Conservation (phyloP, 2,329 filamentous ascomycete genomes). For the Rutstroemia sp. region DNA sequence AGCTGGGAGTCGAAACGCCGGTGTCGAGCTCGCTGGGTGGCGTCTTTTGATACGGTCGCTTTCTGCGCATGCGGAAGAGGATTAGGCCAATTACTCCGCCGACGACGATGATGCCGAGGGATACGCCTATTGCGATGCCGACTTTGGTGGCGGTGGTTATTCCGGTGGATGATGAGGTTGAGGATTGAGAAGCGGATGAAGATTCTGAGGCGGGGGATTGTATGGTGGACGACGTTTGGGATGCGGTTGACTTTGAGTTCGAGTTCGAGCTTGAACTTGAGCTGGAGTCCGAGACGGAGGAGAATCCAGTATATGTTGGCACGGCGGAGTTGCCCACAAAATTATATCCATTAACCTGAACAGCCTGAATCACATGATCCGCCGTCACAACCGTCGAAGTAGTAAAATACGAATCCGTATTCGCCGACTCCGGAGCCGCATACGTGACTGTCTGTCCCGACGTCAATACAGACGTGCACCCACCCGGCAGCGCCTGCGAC, state of each 20-base stretch:
- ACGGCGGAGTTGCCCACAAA: constrained; percentile 1
- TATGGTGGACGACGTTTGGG: not conserved
- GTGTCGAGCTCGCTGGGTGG: no score
- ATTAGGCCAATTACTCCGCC: not conserved
- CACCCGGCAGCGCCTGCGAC: not conserved
- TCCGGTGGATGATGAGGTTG: not conserved
- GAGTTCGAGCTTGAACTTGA: not conserved
- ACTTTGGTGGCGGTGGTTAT: not conserved
- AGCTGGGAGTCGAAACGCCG: no score
- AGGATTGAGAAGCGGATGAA: not conserved
- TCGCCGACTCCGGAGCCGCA: not conserved
- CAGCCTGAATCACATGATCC: not conserved
- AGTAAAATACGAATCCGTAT: not conserved
- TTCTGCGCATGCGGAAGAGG: not conserved
- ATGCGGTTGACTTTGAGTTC: not conserved
- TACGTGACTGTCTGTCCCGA: constrained; percentile 1
- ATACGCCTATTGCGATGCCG: not conserved
- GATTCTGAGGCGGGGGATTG: not conserved
- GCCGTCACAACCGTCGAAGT: not conserved
- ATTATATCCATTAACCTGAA: constrained; percentile 6
- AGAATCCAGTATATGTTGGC: not conserved
- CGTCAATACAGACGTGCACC: not conserved
- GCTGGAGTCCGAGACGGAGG: not conserved
- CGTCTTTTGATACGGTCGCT: no score
- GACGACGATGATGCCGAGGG: not conserved